Base-by-base conservation (phyloP, 495 filamentous ascomycete species). In the Neurospora sp. region DNA sequence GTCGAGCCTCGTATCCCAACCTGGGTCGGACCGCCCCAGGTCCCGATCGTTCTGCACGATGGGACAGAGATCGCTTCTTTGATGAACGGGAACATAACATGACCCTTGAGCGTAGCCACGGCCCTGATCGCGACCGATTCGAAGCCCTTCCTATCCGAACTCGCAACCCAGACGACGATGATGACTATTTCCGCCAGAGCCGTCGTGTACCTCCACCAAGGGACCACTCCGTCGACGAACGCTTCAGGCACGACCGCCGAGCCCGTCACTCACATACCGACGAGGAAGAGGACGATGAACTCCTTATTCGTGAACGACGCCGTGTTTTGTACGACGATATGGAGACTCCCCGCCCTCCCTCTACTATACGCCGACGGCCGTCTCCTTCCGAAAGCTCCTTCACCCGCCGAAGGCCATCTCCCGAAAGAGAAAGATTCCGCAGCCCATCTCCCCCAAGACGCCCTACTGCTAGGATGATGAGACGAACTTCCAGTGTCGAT, bases 401-500 rank as follows among this genome's bases (percentile, higher is more conserved):
- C 59, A 80, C 79, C 42, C 77, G 80, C 70, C 76, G 59, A 20
- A 69, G 80, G 4, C 74, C 81, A 6, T 74, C 81, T 38, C 70
- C 82, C 27, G 78, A 82, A 65, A 78, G 77, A 69, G 81, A 83
- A 70, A 76, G 72, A 65, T 76, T 77, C 9, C 79, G 82, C 65
- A 83, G 75, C 44, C 78, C 81, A 39, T 84, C 83, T 35, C 84
- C 82, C 3, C 75, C 73, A 6, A 76, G 74, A 71, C 75, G 20
- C 27, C 40, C 71, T 4, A 68, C 79, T 8, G 76, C 74, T 22
- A 70, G 35, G 20, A 22, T 83, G 48, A 16, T 83, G 68, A 77
- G 84, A 42, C 80, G 83, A 1, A 83, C 83, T 72, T 85, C 83
- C 12, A 85, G 84, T 42, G 76, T 86, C 27, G 84, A 86, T 41